These are phyloP conservation scores for Colletotrichum limetticola DNA, from an alignment of 2,329 filamentous ascomycete genomes.

Conservation along the genomic window DNA sequence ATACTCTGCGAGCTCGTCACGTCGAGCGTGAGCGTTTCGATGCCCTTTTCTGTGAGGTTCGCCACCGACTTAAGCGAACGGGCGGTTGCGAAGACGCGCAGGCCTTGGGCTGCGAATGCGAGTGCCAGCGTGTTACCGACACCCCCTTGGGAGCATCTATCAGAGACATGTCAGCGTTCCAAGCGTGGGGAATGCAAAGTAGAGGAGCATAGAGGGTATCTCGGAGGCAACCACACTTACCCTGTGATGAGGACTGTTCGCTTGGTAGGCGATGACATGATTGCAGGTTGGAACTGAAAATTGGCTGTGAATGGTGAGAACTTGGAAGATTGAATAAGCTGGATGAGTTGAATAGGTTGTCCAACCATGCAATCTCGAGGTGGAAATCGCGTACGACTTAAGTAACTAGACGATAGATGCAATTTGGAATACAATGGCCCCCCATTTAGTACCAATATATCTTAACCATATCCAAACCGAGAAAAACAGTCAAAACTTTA, in stretches of 20 bases:
- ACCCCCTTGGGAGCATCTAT: slow-evolving; percentile 1
- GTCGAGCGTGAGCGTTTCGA: slow-evolving; percentile 53
- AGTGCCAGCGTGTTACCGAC: slow-evolving; percentile 25
- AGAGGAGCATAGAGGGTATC: not conserved
- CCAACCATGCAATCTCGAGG: no score
- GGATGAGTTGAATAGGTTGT: no score
- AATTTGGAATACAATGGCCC: no score
- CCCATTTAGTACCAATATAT: no score
- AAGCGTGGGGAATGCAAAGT: not conserved
- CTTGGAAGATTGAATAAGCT: no score
- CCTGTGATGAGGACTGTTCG: slow-evolving; percentile 1
- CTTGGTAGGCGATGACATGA: not conserved
- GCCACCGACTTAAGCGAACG: slow-evolving; percentile 36
- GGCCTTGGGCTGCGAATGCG: slow-evolving; percentile 9
- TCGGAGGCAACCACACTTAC: not conserved
- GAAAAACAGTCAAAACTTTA: not conserved
- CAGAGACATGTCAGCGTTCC: no score
- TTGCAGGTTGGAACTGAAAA: not conserved
- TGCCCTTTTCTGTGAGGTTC: slow-evolving; percentile 43
- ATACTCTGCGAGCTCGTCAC: slow-evolving; percentile 50
- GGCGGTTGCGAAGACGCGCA: slow-evolving; percentile 25
- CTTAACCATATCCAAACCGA: no score
- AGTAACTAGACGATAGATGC: no score
- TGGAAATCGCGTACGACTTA: no score
- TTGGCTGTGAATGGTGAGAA: no score